A percentile compares a stretch with the other conserved stretches of the same genome.
Evolutionary conservation across 2,329 filamentous ascomycete genomes (phyloP).

Genomic region (Arthrobotrys iridis): DNA sequence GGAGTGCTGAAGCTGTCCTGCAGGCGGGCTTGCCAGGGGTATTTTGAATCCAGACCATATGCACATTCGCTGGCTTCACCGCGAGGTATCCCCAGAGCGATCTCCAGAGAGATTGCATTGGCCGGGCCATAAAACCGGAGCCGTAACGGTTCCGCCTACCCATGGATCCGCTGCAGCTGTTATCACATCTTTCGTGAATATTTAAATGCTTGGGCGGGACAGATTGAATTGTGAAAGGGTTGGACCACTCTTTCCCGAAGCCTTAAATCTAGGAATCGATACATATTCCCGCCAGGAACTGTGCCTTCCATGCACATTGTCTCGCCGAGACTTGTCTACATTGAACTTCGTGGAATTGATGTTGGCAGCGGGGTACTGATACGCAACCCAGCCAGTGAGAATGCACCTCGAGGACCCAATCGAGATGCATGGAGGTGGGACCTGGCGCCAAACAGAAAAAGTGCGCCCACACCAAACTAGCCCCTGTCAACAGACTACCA

Average conservation of each 20-base stretch:
- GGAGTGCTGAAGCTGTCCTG: constrained; percentile 44
- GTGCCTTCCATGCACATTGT: background rate
- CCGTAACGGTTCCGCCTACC: no score
- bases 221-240: no score
- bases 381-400: constrained; percentile 18
- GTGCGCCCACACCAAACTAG: constrained; percentile 17
- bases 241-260: no score
- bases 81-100: background rate
- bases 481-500: background rate
- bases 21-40: constrained; percentile 22
- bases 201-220: no score
- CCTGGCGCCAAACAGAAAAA: constrained; percentile 47
- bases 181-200: no score
- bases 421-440: constrained; percentile 27
- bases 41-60: background rate
- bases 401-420: constrained; percentile 15
- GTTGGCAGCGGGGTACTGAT: constrained; percentile 30
- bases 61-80: constrained; percentile 6
- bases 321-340: background rate
- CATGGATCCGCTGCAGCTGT: no score
- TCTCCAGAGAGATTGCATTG: background rate
- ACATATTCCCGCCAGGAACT: background rate
- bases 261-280: background rate
- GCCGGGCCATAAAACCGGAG: background rate
- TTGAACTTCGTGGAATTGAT: background rate